Conservation (phyloP, 495 filamentous ascomycete genomes). For the Cercophora sp. region DNA sequence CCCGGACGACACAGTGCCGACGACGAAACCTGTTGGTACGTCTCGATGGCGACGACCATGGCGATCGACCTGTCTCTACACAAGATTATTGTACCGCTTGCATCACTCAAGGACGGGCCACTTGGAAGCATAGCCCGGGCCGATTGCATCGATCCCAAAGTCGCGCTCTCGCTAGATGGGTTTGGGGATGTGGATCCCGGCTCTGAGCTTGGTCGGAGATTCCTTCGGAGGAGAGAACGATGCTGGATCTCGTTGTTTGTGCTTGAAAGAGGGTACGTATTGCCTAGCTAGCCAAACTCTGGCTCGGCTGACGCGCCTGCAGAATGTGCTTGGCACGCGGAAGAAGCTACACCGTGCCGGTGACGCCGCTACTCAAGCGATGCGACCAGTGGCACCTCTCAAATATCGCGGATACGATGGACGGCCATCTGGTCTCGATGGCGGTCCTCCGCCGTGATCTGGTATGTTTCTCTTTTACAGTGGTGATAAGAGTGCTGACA, state of each 20-base stretch:
- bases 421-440: slow-evolving; percentile 65
- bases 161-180: slow-evolving; percentile 62
- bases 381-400: slow-evolving; percentile 66
- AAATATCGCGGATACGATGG: slow-evolving; percentile 59
- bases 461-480: slow-evolving; percentile 34
- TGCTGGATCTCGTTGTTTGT: slow-evolving; percentile 70
- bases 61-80: slow-evolving; percentile 65
- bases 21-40: slow-evolving; percentile 68
- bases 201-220: slow-evolving; percentile 54
- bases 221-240: slow-evolving; percentile 62
- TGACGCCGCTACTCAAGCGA: slow-evolving; percentile 58
- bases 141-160: slow-evolving; percentile 62
- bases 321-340: slow-evolving; percentile 68
- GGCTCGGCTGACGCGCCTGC: slow-evolving; percentile 11
- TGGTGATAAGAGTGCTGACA: slow-evolving; percentile 11
- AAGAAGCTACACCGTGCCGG: slow-evolving; percentile 61
- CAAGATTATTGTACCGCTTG: slow-evolving; percentile 59
- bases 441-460: slow-evolving; percentile 63
- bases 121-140: slow-evolving; percentile 50
- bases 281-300: background rate
- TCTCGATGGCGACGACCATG: slow-evolving; percentile 64
- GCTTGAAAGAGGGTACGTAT: slow-evolving; percentile 60
- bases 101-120: slow-evolving; percentile 46
- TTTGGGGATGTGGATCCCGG: slow-evolving; percentile 59
- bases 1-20: slow-evolving; percentile 63